Base-by-base conservation (phyloP, 2,329 filamentous ascomycete species). In the Paecilomyces sp. region DNA sequence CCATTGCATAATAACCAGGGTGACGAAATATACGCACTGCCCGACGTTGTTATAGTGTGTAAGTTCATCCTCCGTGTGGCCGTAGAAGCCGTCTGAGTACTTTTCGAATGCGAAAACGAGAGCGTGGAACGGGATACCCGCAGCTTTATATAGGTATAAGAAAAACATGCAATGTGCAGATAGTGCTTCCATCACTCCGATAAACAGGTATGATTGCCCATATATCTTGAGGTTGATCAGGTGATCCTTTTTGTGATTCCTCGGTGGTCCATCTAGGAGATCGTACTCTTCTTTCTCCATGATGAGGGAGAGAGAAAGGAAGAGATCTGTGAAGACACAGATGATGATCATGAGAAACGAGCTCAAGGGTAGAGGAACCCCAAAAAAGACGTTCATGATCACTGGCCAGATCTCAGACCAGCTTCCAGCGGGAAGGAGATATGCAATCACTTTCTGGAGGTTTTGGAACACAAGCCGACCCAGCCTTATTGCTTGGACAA, bases 331-430 rank as follows among this genome's bases (percentile, higher is more conserved):
- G 61, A 83, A 83, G 61, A 83, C 79, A 59, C 81, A 84, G 56
- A 83, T 83, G 62, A 83, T 81, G 63, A 83, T 83, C 81, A 84
- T 84, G 51, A 84, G 74, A 66, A 84, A 84, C 0, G 81, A 76
- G 47, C 75, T 79, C 0, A 84, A 66, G 0, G 81, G 80, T 0
- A 81, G 72, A 0, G 82, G 82, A 2, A 84, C 76, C 2, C 82
- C 82, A 31, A 84, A 80, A 64, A 80, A 83, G 59, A 84, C 81
- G 62, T 84, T 84, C 64, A 83, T 69, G 1, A 85, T 34, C 0
- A 84, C 81, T 0, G 82, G 82, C 80, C 81, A 83, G 62, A 85
- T 83, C 66, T 85, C 82, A 3, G 81, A 83, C 74, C 78, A 84
- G 55, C 74, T 78, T 41, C 82, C 82, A 0, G 82, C 82, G 0